Evolutionary conservation across 2,329 filamentous ascomycete species (phyloP), one percentile per base, ranked within the genome.

Genomic region (Ambrosiella beaveri): DNA sequence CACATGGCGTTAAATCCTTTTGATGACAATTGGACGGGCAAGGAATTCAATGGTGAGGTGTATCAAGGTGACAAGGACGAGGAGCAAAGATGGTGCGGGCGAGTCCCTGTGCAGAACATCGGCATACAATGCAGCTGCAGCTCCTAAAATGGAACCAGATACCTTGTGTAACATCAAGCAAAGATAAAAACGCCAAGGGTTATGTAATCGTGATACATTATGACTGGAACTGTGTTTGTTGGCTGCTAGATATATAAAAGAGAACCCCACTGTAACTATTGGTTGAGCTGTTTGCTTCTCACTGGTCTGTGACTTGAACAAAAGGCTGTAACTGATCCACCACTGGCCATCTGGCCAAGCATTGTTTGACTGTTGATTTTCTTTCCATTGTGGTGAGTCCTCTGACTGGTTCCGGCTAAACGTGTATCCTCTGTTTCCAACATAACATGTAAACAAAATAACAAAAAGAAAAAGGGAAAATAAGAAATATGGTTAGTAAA

Each of bases 41-140:
- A 70, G 57, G 68, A 68, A 27, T 71, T 77, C 49, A 70, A 77
- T 2, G 70, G 73, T 51, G 65, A 75, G 64, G 70, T 71, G 62
- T 74, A 78, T 74, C 63, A 74, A 59, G 78, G 80, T 59, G 74
- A 93, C 62, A 73, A 71, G 56, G 80, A 81, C 13, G 87, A 95
- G 67, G 91, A 95, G 68, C 76, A 83, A 64, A 76, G 90, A 62
- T 95, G 88, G 74, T 88, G 84, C 64, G 85, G 86, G 1, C 89
- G 96, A 70, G 88, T 95, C 57, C 91, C 91, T 0, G 81, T 78
- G 67, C 76, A 76, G 51, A 81, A 83, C 70, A 79, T 88, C 63
- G 86, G 86, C 39, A 82, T 95, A 79, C 91, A 96, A 73, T 97
- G 93, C 69, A 95, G 88, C 68, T 98, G 93, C 71, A 95, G 88